Base-by-base conservation (phyloP, 2,329 filamentous ascomycete species). In the Massarina eburnea region DNA sequence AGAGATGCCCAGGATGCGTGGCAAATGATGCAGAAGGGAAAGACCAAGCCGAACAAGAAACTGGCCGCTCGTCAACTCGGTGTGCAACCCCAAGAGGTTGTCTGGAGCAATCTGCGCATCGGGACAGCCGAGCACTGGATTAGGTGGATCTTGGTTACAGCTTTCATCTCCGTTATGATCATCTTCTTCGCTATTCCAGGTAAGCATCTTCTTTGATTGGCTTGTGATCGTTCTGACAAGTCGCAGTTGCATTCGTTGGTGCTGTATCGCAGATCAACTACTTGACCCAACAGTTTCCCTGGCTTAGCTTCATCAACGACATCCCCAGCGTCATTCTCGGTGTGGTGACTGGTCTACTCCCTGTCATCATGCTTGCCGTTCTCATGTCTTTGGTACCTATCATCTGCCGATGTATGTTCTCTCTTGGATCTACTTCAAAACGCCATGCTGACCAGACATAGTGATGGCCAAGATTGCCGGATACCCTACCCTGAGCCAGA, bases 1-100 rank as follows among this genome's bases (percentile, higher is more conserved):
- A 81, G 84, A 45, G 86, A 88, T 47, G 94, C 94, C 7, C 91
- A 97, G 69, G 80, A 83, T 41, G 92, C 92, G 15, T 91, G 83
- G 71, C 90, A 96, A 69, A 82, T 88, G 60, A 68, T 68, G 64
- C 48, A 72, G 56, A 48, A 50, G 30, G 48, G 56, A 33, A 68
- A 68, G 57, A 64, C 56, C 19, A 66, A 61, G 49, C 66, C 65
- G 20, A 64, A 67, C 48, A 56, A 51, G 18, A 66, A 66, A 42
- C 55, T 75, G 27, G 46, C 66, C 24, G 71, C 73, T 38, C 71
- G 71, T 5, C 69, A 72, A 24, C 65, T 76, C 19, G 73, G 72
- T 46, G 66, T 76, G 1, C 57, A 69, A 41, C 75, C 75, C 1
- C 67, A 72, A 27, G 74, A 77, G 45, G 69, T 78, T 6, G 63